phyloP scores from a whole-genome alignment of 106 monocot genomes.

The Chionographis japonica region DNA sequence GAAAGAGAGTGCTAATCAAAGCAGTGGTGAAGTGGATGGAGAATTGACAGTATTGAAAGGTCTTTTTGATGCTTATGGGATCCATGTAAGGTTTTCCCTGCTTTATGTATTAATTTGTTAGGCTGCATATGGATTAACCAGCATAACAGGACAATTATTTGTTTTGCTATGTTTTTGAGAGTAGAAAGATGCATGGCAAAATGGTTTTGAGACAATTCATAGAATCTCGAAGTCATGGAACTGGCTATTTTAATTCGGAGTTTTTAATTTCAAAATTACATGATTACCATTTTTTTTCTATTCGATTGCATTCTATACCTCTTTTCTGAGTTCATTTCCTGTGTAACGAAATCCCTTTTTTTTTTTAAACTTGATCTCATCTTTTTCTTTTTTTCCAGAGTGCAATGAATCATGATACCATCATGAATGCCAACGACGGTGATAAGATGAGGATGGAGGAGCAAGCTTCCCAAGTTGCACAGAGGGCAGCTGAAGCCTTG shows the following conservation, averaged over 20 bases:
- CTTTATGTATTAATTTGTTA: no score
- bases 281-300: background rate
- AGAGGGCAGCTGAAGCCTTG: slow-evolving; percentile 83
- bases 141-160: no score
- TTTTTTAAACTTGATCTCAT: background rate
- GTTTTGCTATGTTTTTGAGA: no score
- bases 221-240: no score
- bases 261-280: no score
- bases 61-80: slow-evolving; percentile 76
- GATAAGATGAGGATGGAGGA: slow-evolving; percentile 67
- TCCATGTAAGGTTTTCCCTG: slow-evolving; percentile 55
- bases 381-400: slow-evolving; percentile 40
- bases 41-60: slow-evolving; percentile 61
- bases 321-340: background rate
- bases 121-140: no score
- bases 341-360: background rate
- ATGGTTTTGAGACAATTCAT: no score
- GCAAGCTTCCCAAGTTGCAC: slow-evolving; percentile 81
- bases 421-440: slow-evolving; percentile 79
- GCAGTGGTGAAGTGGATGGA: slow-evolving; percentile 25
- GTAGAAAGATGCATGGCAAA: no score
- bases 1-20: slow-evolving; percentile 16
- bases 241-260: no score
- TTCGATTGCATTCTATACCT: background rate
- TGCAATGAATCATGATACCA: slow-evolving; percentile 89